Percentiles rank a stretch among this genome's conserved stretches.
These are phyloP conservation scores for Warburgia ugandensis DNA, from an alignment of 164 flowering plant genomes.

Conservation along the genomic window DNA sequence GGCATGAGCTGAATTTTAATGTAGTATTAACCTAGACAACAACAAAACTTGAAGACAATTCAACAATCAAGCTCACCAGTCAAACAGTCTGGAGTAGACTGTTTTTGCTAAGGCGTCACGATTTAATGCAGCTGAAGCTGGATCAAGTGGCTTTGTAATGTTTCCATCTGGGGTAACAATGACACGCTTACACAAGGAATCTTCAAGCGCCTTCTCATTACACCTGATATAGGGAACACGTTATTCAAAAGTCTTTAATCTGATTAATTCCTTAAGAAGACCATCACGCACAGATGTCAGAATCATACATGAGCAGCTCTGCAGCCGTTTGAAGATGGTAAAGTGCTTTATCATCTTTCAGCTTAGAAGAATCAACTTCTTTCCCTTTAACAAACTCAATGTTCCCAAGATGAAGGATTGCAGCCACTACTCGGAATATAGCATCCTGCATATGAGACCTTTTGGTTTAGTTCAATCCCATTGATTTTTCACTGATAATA, in stretches of 20 bases:
- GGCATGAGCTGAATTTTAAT: neutral
- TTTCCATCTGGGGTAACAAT: conserved; percentile 82
- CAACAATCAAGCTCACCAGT: conserved; percentile 41
- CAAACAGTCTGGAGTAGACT: conserved; percentile 71
- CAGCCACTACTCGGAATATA: conserved; percentile 78
- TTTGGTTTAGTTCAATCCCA: neutral
- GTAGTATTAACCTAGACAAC: neutral
- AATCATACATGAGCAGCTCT: conserved; percentile 60
- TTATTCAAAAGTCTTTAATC: conserved; percentile 1
- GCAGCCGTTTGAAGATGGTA: conserved; percentile 72
- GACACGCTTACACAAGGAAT: conserved; percentile 71
- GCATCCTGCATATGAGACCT: conserved; percentile 43
- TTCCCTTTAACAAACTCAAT: conserved; percentile 60
- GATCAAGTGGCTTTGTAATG: conserved; percentile 69
- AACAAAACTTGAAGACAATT: neutral
- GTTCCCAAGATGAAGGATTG: conserved; percentile 83
- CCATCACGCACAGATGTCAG: conserved; percentile 6
- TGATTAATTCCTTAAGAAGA: neutral
- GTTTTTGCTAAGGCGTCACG: conserved; percentile 82
- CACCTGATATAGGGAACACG: conserved; percentile 59
- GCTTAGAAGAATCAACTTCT: conserved; percentile 64
- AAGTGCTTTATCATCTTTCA: conserved; percentile 57
- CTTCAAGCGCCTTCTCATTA: conserved; percentile 53
- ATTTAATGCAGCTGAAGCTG: conserved; percentile 50
- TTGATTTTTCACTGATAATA: no score